Conservation (phyloP, 2,329 filamentous ascomycete species). For the Cordyceps militaris region DNA sequence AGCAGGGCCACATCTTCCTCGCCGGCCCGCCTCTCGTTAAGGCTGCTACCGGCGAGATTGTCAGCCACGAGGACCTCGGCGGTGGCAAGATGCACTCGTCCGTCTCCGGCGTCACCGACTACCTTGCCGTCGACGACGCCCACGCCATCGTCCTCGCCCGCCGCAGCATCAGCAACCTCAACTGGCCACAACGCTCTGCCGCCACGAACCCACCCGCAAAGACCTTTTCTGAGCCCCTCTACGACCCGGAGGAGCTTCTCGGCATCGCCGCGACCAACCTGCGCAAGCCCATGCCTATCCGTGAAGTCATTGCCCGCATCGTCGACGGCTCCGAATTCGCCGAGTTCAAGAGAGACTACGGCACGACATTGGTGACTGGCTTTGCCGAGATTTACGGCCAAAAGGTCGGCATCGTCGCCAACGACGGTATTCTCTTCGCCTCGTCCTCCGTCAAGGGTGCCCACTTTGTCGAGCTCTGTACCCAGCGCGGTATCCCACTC, state of each 20-base stretch:
- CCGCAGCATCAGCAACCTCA: conserved; percentile 78
- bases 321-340: conserved; percentile 86
- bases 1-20: conserved; percentile 96
- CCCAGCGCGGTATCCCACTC: conserved; percentile 80
- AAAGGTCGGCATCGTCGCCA: conserved; percentile 86
- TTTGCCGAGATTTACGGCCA: conserved; percentile 88
- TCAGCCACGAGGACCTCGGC: conserved; percentile 84
- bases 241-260: conserved; percentile 70
- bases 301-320: conserved; percentile 86
- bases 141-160: conserved; percentile 83
- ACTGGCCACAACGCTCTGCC: conserved; percentile 60
- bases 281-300: conserved; percentile 74
- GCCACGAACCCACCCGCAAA: conserved; percentile 30
- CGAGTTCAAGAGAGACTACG: conserved; percentile 92
- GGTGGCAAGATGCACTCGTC: conserved; percentile 86
- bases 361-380: conserved; percentile 81
- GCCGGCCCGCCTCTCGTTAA: conserved; percentile 92
- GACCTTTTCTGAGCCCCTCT: conserved; percentile 66
- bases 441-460: conserved; percentile 86
- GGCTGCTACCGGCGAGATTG: conserved; percentile 88
- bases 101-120: conserved; percentile 89
- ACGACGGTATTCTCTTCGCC: conserved; percentile 92
- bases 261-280: conserved; percentile 90
- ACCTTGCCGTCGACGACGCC: conserved; percentile 87
- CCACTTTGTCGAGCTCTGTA: conserved; percentile 93